These are phyloP conservation scores for Wallacemonas sp. DNA, from an alignment of 208 protist genomes.

Conservation along the genomic window DNA sequence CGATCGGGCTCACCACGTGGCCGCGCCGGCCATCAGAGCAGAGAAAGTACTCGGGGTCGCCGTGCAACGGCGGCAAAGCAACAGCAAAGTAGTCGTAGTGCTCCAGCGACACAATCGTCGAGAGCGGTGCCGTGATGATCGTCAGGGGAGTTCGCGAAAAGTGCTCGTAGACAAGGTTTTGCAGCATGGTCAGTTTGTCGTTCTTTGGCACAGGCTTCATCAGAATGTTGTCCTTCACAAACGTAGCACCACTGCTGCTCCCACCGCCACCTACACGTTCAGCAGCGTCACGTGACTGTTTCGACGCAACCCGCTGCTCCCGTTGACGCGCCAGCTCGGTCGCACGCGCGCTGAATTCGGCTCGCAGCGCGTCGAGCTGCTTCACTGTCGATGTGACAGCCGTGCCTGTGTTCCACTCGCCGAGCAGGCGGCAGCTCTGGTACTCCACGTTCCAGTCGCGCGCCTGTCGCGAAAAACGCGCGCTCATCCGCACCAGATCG, in stretches of 20 bases:
- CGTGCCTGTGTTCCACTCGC: conserved; percentile 24
- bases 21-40: conserved; percentile 25
- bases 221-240: conserved; percentile 54
- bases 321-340: conserved; percentile 2
- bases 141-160: conserved; percentile 22
- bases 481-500: conserved; percentile 30
- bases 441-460: conserved; percentile 59
- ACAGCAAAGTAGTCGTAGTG: conserved; percentile 42
- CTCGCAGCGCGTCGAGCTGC: conserved; percentile 22
- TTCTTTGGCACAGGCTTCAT: conserved; percentile 35
- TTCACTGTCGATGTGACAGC: conserved; percentile 11
- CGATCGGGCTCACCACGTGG: neutral
- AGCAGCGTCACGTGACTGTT: neutral
- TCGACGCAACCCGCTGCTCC: neutral
- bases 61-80: conserved; percentile 50
- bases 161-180: conserved; percentile 28
- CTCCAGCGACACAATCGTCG: conserved; percentile 24
- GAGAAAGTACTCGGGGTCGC: conserved; percentile 38
- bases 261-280: neutral
- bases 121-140: conserved; percentile 34
- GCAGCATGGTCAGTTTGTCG: conserved; percentile 26
- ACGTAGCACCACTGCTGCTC: conserved; percentile 29
- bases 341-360: conserved; percentile 29
- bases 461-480: conserved; percentile 33
- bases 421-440: conserved; percentile 38